phyloP scores from a whole-genome alignment of 345 rosid species.

The Gossypium longicalyx region DNA sequence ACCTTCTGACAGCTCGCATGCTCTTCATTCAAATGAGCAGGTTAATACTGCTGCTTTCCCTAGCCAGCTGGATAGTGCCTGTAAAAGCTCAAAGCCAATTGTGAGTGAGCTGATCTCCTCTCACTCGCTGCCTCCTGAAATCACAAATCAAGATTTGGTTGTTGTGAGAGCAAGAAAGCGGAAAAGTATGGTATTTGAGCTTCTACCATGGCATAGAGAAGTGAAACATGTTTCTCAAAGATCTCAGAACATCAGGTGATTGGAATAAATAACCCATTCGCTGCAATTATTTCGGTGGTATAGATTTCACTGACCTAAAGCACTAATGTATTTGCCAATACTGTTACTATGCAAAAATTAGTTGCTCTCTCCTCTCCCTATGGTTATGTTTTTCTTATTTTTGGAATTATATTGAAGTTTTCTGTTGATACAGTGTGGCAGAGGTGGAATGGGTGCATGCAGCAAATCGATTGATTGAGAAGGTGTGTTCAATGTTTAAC shows the following conservation, averaged over 20 bases:
- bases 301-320: neutral
- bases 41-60: slow-evolving; percentile 31
- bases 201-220: slow-evolving; percentile 69
- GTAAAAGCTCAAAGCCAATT: slow-evolving; percentile 26
- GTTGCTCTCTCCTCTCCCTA: neutral
- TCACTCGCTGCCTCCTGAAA: slow-evolving; percentile 34
- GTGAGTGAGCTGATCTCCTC: slow-evolving; percentile 37
- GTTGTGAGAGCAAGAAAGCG: slow-evolving; percentile 59
- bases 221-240: slow-evolving; percentile 34
- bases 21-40: slow-evolving; percentile 33
- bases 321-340: neutral
- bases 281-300: neutral
- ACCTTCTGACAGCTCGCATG: slow-evolving; percentile 38
- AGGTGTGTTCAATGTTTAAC: slow-evolving; percentile 40
- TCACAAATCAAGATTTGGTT: slow-evolving; percentile 30
- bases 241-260: slow-evolving; percentile 63
- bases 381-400: neutral
- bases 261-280: slow-evolving; percentile 11
- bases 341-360: neutral
- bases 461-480: slow-evolving; percentile 59
- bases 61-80: slow-evolving; percentile 27
- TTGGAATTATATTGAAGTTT: slow-evolving; percentile 10
- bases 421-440: slow-evolving; percentile 45
- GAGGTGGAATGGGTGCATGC: slow-evolving; percentile 67
- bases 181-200: slow-evolving; percentile 46